Percentiles rank a stretch among this genome's conserved stretches.
These are phyloP conservation scores for Bjerkandera adusta DNA, from an alignment of 1,284 basidiomycete genomes.

Conservation along the genomic window DNA sequence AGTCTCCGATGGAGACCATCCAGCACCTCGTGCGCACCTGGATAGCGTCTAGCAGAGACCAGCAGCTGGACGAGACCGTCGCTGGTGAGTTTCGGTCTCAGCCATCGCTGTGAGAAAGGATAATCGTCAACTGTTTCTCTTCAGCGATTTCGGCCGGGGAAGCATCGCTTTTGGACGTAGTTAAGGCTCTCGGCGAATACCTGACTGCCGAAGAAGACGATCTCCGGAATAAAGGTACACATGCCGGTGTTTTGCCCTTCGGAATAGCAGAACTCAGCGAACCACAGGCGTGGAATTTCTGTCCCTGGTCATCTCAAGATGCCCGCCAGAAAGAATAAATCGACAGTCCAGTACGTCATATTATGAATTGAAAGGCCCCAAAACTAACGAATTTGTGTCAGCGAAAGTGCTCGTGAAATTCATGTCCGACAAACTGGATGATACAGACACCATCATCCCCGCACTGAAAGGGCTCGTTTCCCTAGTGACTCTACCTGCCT, in stretches of 20 bases:
- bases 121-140: too few relatives aligned
- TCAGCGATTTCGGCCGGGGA: constrained; percentile 65
- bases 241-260: background rate
- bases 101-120: too few relatives aligned
- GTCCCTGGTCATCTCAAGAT: constrained; percentile 59
- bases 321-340: constrained; percentile 68
- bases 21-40: constrained; percentile 69
- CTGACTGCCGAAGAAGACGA: constrained; percentile 85
- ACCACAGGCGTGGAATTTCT: constrained; percentile 73
- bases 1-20: constrained; percentile 33
- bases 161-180: constrained; percentile 75
- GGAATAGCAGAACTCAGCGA: constrained; percentile 6
- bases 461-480: constrained; percentile 73
- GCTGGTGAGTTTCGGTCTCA: constrained; percentile 41
- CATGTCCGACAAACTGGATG: constrained; percentile 85
- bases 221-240: constrained; percentile 73
- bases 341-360: constrained; percentile 71
- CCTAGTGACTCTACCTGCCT: constrained; percentile 63
- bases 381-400: constrained; percentile 30
- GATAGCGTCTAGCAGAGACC: constrained; percentile 62
- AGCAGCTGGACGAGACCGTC: constrained; percentile 59
- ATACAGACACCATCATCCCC: constrained; percentile 78
- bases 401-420: constrained; percentile 83
- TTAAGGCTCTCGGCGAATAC: constrained; percentile 84
- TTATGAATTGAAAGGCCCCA: constrained; percentile 7